These are phyloP conservation scores for Aspergillus ibericus DNA, from an alignment of 2,329 filamentous ascomycete species.

Conservation along the genomic window DNA sequence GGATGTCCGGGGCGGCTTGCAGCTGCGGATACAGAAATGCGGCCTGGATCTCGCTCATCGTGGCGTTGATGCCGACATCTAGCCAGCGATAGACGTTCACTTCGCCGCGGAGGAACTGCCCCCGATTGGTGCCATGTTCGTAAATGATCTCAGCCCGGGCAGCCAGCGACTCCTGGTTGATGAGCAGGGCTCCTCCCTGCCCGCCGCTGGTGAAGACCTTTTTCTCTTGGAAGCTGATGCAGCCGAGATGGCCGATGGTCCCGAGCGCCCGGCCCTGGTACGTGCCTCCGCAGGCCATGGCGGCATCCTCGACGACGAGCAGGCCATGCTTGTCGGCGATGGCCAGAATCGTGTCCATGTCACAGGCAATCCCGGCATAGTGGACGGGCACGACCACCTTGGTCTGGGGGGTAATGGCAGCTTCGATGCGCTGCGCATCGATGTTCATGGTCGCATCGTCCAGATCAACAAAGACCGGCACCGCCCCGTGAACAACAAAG, in stretches of 20 bases:
- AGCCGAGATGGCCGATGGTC: constrained; percentile 18
- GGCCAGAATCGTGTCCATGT: constrained; percentile 17
- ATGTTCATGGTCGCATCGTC: constrained; percentile 18
- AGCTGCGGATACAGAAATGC: constrained; percentile 16
- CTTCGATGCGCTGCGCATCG: not conserved
- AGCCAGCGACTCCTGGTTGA: constrained; percentile 11
- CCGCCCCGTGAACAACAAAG: constrained; percentile 15
- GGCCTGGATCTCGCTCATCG: constrained; percentile 13
- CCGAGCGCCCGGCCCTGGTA: constrained; percentile 14
- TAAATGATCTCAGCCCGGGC: constrained; percentile 11
- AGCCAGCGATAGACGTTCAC: constrained; percentile 14
- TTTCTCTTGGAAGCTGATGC: constrained; percentile 20
- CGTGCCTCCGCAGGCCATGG: constrained; percentile 12
- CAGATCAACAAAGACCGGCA: constrained; percentile 16
- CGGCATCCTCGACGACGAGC: constrained; percentile 18
- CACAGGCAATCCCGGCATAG: constrained; percentile 15
- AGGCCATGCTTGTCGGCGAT: constrained; percentile 5
- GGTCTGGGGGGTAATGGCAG: constrained; percentile 12
- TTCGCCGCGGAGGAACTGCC: constrained; percentile 11
- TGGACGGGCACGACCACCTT: constrained; percentile 16
- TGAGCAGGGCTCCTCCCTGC: constrained; percentile 14
- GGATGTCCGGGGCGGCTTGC: constrained; percentile 9
- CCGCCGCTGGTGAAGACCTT: constrained; percentile 19
- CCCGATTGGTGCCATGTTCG: constrained; percentile 14
- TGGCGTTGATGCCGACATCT: constrained; percentile 9